Percentiles rank a stretch among this genome's conserved stretches.
Evolutionary conservation across 306 rosid species (phyloP).

Genomic region (Lablab purpureus): DNA sequence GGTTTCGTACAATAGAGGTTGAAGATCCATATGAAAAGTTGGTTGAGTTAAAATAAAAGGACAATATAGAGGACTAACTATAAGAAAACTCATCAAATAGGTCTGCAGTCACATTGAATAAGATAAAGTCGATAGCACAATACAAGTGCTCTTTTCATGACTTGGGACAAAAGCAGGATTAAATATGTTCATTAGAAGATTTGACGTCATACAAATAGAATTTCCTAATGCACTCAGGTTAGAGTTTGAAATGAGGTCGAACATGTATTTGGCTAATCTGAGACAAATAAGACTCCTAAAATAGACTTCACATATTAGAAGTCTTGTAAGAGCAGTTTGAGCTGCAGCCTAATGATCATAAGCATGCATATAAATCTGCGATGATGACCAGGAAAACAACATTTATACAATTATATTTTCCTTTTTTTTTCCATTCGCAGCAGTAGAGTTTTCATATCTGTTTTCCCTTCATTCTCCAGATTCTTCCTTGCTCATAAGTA

Average conservation of each 20-base stretch:
- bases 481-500: constrained; percentile 31
- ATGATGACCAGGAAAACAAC: background rate
- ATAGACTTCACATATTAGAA: background rate
- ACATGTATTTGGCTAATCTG: background rate
- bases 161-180: background rate
- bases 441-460: background rate
- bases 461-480: constrained; percentile 24
- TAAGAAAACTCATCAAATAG: background rate
- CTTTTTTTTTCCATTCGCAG: background rate
- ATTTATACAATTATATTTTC: background rate
- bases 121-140: background rate
- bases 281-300: background rate
- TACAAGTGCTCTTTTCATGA: background rate
- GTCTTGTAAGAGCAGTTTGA: background rate
- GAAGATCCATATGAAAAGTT: no score
- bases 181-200: background rate
- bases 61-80: no score
- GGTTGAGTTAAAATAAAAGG: no score
- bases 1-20: no score
- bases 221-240: background rate
- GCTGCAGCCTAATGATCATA: background rate
- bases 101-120: background rate
- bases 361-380: background rate
- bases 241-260: background rate
- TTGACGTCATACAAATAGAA: background rate